Evolutionary conservation across 768 basidiomycete genomes (phyloP).

Genomic region (Termitomyces sp.): DNA sequence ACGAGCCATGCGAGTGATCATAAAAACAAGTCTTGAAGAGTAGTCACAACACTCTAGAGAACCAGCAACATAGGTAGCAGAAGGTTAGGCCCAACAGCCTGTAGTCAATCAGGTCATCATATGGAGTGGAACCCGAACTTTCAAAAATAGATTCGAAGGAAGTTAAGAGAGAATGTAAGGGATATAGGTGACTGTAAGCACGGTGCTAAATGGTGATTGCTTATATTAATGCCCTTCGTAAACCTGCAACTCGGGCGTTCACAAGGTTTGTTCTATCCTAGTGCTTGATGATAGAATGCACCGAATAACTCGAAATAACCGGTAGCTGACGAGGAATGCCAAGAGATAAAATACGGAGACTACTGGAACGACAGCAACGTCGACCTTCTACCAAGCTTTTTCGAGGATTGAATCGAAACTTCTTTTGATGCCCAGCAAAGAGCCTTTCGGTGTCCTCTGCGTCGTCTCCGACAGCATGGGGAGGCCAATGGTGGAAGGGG

Average conservation of each 20-base stretch:
- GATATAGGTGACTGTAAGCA: background rate
- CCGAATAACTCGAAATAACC: background rate
- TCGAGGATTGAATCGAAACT: background rate
- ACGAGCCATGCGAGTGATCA: too few species aligned
- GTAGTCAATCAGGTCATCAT: background rate
- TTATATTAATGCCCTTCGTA: background rate
- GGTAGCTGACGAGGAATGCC: background rate
- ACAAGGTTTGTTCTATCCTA: background rate
- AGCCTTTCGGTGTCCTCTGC: background rate
- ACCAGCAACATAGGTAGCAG: background rate
- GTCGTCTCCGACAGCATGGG: background rate
- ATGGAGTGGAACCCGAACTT: background rate
- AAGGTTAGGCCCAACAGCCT: too few species aligned
- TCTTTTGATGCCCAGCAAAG: background rate
- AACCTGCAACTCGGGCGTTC: background rate
- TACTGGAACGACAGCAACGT: background rate
- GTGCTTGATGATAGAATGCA: background rate
- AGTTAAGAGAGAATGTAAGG: background rate
- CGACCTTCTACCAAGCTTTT: background rate
- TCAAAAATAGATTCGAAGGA: background rate
- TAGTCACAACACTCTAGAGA: background rate
- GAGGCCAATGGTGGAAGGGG: slow-evolving; percentile 58
- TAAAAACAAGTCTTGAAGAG: background rate
- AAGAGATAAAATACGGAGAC: background rate
- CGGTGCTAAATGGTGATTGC: background rate